Conservation (phyloP, 2,329 filamentous ascomycete species). For the Monosporascus ibericus region DNA sequence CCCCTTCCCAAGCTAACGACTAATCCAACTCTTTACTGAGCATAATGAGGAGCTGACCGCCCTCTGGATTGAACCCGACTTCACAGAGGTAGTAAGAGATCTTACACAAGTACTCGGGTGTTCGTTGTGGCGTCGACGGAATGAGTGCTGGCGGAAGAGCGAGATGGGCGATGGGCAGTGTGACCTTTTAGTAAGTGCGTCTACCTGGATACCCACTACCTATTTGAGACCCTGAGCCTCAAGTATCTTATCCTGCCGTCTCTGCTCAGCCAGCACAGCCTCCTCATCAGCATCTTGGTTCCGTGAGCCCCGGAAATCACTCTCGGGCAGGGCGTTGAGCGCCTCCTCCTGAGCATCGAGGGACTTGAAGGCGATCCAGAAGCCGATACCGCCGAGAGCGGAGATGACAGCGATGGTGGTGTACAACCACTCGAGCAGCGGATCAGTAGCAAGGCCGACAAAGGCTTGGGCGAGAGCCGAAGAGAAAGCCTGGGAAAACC, state of each 20-base stretch:
- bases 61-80: too few relatives aligned
- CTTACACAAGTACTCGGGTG: too few relatives aligned
- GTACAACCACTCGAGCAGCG: constrained; percentile 46
- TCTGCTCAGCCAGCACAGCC: background rate
- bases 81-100: too few relatives aligned
- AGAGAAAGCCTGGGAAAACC: constrained; percentile 24
- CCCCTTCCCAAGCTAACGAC: too few relatives aligned
- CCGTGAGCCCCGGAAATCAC: background rate
- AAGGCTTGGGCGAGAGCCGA: constrained; percentile 59
- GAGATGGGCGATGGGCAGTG: too few relatives aligned
- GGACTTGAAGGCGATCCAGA: constrained; percentile 64
- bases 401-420: constrained; percentile 55
- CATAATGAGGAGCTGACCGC: too few relatives aligned
- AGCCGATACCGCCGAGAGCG: constrained; percentile 53
- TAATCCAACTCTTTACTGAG: too few relatives aligned
- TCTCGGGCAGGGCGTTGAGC: constrained; percentile 40
- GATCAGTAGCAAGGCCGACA: background rate
- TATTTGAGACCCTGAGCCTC: too few relatives aligned
- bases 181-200: too few relatives aligned
- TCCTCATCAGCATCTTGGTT: background rate
- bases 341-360: constrained; percentile 63
- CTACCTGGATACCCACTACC: too few relatives aligned
- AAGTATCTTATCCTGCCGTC: background rate
- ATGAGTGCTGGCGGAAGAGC: too few relatives aligned
- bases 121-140: too few relatives aligned